Conservation (phyloP, 495 filamentous ascomycete species). For the Amphirosellinia nigrospora region DNA sequence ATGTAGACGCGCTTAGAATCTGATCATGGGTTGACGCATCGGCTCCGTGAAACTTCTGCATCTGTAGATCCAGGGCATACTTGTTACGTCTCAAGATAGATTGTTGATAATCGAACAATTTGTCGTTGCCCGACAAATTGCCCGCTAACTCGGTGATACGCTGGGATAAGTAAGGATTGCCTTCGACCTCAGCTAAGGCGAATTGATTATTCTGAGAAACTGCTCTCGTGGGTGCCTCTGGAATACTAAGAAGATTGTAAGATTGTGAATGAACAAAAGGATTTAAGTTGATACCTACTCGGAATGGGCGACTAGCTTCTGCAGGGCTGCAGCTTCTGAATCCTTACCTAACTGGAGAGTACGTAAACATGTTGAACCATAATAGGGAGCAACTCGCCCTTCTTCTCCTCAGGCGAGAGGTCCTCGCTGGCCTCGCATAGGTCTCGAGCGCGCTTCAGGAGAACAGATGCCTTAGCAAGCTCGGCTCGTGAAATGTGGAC, state of each 20-base stretch:
- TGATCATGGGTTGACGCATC: conserved; percentile 66
- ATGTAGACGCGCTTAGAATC: conserved; percentile 55
- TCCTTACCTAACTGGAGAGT: conserved; percentile 72
- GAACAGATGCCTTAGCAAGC: conserved; percentile 72
- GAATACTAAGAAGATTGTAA: conserved; percentile 61
- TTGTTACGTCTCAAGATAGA: conserved; percentile 71
- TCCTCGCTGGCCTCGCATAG: conserved; percentile 86
- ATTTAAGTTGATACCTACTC: conserved; percentile 41
- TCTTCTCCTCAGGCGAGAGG: conserved; percentile 80
- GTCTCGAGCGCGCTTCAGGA: conserved; percentile 85
- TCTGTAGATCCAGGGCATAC: conserved; percentile 75
- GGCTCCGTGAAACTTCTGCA: conserved; percentile 77
- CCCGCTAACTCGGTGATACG: conserved; percentile 67
- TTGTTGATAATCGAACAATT: conserved; percentile 78
- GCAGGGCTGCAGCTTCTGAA: conserved; percentile 72
- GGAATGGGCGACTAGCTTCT: conserved; percentile 60
- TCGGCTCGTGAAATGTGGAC: conserved; percentile 81
- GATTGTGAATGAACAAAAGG: conserved; percentile 4
- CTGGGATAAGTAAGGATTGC: conserved; percentile 81
- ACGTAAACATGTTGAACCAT: conserved; percentile 86
- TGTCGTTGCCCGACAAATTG: conserved; percentile 66
- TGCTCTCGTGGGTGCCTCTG: conserved; percentile 75
- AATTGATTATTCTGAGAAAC: conserved; percentile 82
- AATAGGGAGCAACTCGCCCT: conserved; percentile 83
- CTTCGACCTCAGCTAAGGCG: conserved; percentile 58